Evolutionary conservation across 2,329 filamentous ascomycete genomes (phyloP), one percentile per base, ranked within the genome.

Genomic region (Neocatenulostroma microsporum): DNA sequence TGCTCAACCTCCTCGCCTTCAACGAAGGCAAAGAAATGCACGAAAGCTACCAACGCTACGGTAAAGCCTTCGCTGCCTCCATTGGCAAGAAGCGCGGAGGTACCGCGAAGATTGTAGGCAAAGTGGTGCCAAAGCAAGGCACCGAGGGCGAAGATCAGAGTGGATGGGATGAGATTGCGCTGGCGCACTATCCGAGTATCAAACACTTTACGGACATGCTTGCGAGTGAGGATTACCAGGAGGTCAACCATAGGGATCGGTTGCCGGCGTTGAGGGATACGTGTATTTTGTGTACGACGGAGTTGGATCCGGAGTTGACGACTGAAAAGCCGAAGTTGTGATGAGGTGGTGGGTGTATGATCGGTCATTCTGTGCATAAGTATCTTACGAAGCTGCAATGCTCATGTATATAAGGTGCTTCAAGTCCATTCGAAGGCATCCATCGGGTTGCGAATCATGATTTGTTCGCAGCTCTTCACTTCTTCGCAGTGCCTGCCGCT

Each of bases 1-100:
- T 80, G 77, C 63, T 80, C 25, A 80, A 81, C 42, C 60, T 80
- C 3, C 64, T 81, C 4, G 64, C 74, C 25, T 80, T 81, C 58
- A 63, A 64, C 28, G 61, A 56, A 0, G 67, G 63, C 10, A 67
- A 63, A n/a, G 50, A 48, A 21, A 51, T 51, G 42, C 74, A 77
- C 48, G 56, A 60, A 17, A 61, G 64, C 31, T 81, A 80, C 47
- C 60, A 71, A 13, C 59, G 69, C 30, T 80, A 81, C 52, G 77
- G 76, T 3, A 60, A 62, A n/a, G 73, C 65, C 18, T 73, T 73
- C 45, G 61, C 61, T 0, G 51, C 60, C 34, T 62, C 55, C 4
- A 69, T 76, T 26, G 76, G 76, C 0, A 56, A 59, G 1, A 46
- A 41, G 30, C 63, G 73, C 17, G 76, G 77, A 4, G 77, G 75